Evolutionary conservation across 768 basidiomycete genomes (phyloP).

Genomic region (Amanita thiersii): DNA sequence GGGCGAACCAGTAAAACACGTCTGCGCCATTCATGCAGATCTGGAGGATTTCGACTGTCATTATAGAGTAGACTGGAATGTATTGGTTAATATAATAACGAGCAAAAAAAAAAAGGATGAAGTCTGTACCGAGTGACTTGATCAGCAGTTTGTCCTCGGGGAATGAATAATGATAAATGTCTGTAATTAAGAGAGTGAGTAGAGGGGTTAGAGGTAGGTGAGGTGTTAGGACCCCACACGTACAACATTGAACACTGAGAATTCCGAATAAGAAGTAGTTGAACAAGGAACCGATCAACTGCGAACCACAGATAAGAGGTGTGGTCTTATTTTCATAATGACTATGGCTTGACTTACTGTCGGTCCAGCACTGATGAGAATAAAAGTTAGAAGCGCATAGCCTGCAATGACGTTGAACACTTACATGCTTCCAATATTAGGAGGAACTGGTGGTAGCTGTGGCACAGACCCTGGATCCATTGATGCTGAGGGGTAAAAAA

Average conservation of each 20-base stretch:
- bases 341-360: too few species aligned
- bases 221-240: background rate
- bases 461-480: too few species aligned
- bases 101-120: background rate
- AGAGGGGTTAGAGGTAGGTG: background rate
- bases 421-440: too few species aligned
- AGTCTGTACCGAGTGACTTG: background rate
- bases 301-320: too few species aligned
- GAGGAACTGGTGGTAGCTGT: too few species aligned
- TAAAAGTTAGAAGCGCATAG: too few species aligned
- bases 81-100: background rate
- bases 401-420: too few species aligned
- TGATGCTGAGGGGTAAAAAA: too few species aligned
- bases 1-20: slow-evolving; percentile 11
- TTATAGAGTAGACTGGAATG: slow-evolving; percentile 6
- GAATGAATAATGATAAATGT: slow-evolving; percentile 1
- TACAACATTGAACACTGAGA: slow-evolving; percentile 9
- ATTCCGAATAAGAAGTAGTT: slow-evolving; percentile 9
- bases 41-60: slow-evolving; percentile 10
- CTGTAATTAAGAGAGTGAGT: slow-evolving; percentile 1
- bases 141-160: slow-evolving; percentile 4
- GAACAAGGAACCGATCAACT: slow-evolving; percentile 8
- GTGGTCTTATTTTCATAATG: too few species aligned
- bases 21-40: slow-evolving; percentile 9
- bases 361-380: too few species aligned